Evolutionary conservation across 768 basidiomycete genomes (phyloP).

Genomic region (Leccinum subtestaceum): DNA sequence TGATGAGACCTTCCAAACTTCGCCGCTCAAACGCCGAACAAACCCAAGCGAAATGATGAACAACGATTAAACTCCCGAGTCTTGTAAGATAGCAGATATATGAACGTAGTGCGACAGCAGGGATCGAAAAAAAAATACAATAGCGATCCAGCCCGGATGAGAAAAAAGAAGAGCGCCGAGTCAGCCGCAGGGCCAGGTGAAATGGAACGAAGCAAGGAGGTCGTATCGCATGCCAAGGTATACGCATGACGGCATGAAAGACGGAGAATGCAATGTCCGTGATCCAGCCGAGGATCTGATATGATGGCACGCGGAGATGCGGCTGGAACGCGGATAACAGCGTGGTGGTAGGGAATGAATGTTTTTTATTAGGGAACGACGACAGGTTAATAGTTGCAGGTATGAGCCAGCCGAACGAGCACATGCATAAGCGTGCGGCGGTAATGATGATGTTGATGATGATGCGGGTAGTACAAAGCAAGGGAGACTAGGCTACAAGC

Average conservation of each 20-base stretch:
- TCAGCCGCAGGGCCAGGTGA: not conserved
- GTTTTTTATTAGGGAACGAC: not conserved
- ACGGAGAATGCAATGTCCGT: not conserved
- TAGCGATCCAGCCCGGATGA: not conserved
- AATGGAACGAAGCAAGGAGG: not conserved
- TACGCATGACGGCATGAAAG: not conserved
- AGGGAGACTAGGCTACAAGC: not conserved
- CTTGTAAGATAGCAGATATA: not conserved
- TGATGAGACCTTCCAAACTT: not conserved
- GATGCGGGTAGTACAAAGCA: not conserved
- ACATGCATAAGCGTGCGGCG: constrained; percentile 8
- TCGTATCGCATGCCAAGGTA: not conserved
- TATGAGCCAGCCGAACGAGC: not conserved
- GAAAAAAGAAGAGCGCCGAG: not conserved
- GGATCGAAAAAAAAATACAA: not conserved
- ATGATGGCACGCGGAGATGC: not conserved
- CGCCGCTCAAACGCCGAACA: not conserved
- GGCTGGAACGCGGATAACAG: not conserved
- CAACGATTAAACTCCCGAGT: not conserved
- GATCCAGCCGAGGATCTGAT: not conserved
- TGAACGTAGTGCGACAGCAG: not conserved
- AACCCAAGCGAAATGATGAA: not conserved
- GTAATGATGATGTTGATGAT: not conserved
- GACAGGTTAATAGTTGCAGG: not conserved
- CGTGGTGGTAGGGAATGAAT: not conserved